These are phyloP conservation scores for Diospyros kaki DNA, from an alignment of 148 eudicot genomes.

Conservation along the genomic window DNA sequence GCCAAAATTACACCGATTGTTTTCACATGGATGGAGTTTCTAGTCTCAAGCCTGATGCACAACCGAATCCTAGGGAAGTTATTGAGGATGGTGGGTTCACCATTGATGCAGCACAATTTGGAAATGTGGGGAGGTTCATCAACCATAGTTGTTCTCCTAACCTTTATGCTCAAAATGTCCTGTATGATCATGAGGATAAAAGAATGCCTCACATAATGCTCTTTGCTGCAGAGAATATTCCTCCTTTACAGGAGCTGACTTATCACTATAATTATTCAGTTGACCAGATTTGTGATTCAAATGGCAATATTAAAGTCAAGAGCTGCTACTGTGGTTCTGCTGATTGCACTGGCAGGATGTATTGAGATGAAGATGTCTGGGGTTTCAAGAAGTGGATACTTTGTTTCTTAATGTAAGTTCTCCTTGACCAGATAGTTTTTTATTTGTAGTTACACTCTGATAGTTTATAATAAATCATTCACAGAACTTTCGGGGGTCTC, in stretches of 20 bases:
- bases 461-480: not conserved
- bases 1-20: constrained; percentile 57
- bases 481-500: not conserved
- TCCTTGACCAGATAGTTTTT: not conserved
- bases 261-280: constrained; percentile 78
- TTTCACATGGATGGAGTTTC: constrained; percentile 30
- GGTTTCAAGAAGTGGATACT: not conserved
- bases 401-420: constrained; percentile 10
- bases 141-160: constrained; percentile 96
- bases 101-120: constrained; percentile 70
- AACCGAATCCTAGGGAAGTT: constrained; percentile 15
- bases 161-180: constrained; percentile 83
- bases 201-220: constrained; percentile 91
- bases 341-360: constrained; percentile 81
- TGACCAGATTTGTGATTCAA: constrained; percentile 56
- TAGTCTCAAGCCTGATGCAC: constrained; percentile 27
- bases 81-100: constrained; percentile 66
- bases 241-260: constrained; percentile 78
- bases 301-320: constrained; percentile 69
- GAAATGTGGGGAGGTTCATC: constrained; percentile 80
- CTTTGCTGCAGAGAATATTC: constrained; percentile 86
- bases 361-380: constrained; percentile 26
- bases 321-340: constrained; percentile 80
- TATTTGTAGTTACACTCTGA: not conserved
- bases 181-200: constrained; percentile 74